Evolutionary conservation across 805 yeast genomes (phyloP).

Genomic region (Ogataea nonfermentans): DNA sequence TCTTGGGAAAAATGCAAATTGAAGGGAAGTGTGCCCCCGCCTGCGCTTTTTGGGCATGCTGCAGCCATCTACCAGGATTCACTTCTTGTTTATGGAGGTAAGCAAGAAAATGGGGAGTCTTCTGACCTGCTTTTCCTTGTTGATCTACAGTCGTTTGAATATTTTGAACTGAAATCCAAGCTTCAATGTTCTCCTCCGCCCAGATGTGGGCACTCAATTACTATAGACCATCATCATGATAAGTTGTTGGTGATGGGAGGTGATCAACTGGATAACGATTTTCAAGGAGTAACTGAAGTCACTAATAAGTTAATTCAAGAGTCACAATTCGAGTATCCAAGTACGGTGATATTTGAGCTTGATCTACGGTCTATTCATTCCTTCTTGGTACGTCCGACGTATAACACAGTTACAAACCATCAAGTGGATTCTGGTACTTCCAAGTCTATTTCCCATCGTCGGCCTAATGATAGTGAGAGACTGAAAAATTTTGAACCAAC

Average conservation of each 20-base stretch:
- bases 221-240: conserved; percentile 63
- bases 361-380: conserved; percentile 28
- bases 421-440: not conserved
- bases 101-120: conserved; percentile 67
- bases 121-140: conserved; percentile 69
- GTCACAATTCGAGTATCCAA: conserved; percentile 30
- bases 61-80: conserved; percentile 75
- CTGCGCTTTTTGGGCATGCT: conserved; percentile 90
- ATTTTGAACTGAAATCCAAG: conserved; percentile 54
- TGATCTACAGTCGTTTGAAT: conserved; percentile 65
- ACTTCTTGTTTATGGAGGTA: conserved; percentile 88
- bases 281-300: conserved; percentile 23
- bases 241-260: conserved; percentile 90
- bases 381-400: conserved; percentile 26
- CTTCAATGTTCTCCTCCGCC: conserved; percentile 64
- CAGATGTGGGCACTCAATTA: conserved; percentile 88
- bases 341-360: conserved; percentile 38
- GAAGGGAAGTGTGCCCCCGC: conserved; percentile 62
- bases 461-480: not conserved
- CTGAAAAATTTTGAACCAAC: not conserved
- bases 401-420: not conserved
- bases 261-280: conserved; percentile 66
- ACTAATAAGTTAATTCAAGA: conserved; percentile 27
- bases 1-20: conserved; percentile 73
- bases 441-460: no score